A percentile compares a stretch with the other conserved stretches of the same genome.
Conservation (phyloP, 2,329 filamentous ascomycete genomes). For the Alternaria alternata region DNA sequence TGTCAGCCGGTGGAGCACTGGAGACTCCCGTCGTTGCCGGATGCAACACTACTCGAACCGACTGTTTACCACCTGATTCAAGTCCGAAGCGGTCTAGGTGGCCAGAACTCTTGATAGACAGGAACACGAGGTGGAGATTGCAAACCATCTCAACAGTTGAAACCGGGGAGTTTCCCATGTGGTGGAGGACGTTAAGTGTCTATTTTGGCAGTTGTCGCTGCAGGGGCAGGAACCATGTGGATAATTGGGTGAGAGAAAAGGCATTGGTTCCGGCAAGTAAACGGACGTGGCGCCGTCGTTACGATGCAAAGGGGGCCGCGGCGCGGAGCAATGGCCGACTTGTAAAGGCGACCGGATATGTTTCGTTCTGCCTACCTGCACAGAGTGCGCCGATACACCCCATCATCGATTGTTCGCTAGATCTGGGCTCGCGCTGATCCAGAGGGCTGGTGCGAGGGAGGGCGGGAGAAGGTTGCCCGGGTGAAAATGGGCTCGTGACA, state of each 20-base stretch:
- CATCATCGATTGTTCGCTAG: constrained; percentile 1
- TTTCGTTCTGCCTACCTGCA: constrained; percentile 2
- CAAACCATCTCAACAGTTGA: not conserved
- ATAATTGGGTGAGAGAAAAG: not conserved
- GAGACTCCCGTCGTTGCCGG: constrained; percentile 7
- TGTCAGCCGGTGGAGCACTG: constrained; percentile 8
- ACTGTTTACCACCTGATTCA: constrained; percentile 1
- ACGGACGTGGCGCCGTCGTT: constrained; percentile 5
- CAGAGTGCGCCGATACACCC: not conserved
- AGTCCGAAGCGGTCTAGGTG: constrained; percentile 7
- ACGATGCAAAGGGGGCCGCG: constrained; percentile 4
- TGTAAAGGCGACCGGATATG: constrained; percentile 1
- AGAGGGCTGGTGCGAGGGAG: not conserved
- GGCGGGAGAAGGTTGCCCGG: not conserved
- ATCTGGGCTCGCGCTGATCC: not conserved
- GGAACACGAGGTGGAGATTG: constrained; percentile 1
- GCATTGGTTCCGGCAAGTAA: constrained; percentile 4
- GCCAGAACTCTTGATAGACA: not conserved
- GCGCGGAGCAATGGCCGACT: constrained; percentile 5
- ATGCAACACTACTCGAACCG: constrained; percentile 2
- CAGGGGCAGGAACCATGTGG: constrained; percentile 14
- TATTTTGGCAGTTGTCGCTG: constrained; percentile 9
- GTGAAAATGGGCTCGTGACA: constrained; percentile 9
- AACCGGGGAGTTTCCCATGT: constrained; percentile 1
- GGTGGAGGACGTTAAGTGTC: not conserved